phyloP scores from a whole-genome alignment of 345 rosid species.

The Tarenaya hassleriana region DNA sequence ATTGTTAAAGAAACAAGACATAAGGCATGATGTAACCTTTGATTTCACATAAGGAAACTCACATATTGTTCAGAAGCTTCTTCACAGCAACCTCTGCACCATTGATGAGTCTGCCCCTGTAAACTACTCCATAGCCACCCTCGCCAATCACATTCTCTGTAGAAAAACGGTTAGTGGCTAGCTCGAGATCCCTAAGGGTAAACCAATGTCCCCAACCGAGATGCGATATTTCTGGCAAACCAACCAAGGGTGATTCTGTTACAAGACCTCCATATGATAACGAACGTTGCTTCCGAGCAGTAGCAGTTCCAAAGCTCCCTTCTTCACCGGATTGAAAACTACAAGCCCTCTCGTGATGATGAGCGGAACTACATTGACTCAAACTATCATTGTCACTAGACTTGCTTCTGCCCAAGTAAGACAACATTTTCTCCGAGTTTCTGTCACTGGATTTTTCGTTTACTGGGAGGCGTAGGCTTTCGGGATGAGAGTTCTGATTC shows the following conservation, averaged over 20 bases:
- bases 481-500: constrained; percentile 39
- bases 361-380: constrained; percentile 70
- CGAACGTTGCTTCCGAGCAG: constrained; percentile 53
- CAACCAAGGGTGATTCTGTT: constrained; percentile 83
- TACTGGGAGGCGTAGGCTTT: constrained; percentile 37
- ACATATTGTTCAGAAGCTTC: constrained; percentile 94
- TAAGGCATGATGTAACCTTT: not conserved
- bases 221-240: constrained; percentile 86
- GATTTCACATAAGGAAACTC: not conserved
- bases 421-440: constrained; percentile 47
- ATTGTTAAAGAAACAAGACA: constrained; percentile 10
- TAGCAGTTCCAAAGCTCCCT: constrained; percentile 79
- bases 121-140: constrained; percentile 98
- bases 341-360: constrained; percentile 59
- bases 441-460: constrained; percentile 53
- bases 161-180: constrained; percentile 69
- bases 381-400: constrained; percentile 72
- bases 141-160: constrained; percentile 86
- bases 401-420: constrained; percentile 57
- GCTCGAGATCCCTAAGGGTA: constrained; percentile 91
- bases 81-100: constrained; percentile 96
- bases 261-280: constrained; percentile 56
- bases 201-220: constrained; percentile 99
- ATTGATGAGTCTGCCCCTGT: constrained; percentile 72
- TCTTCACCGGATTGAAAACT: constrained; percentile 86